A percentile compares a stretch with the other conserved stretches of the same genome.
Conservation (phyloP, 441 rosid genomes). For the Syzygium malaccense region DNA sequence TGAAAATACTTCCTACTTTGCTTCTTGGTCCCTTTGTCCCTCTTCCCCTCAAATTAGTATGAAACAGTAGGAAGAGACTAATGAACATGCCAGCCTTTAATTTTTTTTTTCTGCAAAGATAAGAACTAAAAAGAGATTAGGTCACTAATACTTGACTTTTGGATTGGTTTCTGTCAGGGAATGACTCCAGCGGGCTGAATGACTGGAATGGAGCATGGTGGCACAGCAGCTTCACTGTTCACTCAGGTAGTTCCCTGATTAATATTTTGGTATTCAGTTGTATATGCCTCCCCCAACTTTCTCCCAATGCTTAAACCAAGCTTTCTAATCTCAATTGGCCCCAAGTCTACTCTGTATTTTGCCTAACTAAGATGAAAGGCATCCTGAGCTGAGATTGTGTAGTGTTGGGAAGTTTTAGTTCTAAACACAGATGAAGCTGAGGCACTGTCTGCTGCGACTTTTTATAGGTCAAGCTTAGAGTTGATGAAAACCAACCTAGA, state of each 20-base stretch:
- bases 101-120: not conserved
- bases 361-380: not conserved
- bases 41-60: not conserved
- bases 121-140: not conserved
- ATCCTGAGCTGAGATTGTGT: not conserved
- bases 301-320: not conserved
- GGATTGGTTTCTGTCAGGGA: constrained; percentile 34
- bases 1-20: not conserved
- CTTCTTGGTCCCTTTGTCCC: not conserved
- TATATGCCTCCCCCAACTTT: not conserved
- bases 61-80: not conserved
- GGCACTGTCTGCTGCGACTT: not conserved
- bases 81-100: not conserved
- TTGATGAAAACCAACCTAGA: not conserved
- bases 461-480: not conserved
- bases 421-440: not conserved
- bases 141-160: not conserved
- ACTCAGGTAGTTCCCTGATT: constrained; percentile 42
- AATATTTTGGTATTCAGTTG: not conserved
- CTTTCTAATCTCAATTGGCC: not conserved
- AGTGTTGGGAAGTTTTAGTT: not conserved
- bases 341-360: not conserved
- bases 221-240: constrained; percentile 68
- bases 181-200: constrained; percentile 85
- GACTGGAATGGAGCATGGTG: constrained; percentile 98